Evolutionary conservation across 257 asterid genomes (phyloP).

Genomic region (Solanum pennellii): DNA sequence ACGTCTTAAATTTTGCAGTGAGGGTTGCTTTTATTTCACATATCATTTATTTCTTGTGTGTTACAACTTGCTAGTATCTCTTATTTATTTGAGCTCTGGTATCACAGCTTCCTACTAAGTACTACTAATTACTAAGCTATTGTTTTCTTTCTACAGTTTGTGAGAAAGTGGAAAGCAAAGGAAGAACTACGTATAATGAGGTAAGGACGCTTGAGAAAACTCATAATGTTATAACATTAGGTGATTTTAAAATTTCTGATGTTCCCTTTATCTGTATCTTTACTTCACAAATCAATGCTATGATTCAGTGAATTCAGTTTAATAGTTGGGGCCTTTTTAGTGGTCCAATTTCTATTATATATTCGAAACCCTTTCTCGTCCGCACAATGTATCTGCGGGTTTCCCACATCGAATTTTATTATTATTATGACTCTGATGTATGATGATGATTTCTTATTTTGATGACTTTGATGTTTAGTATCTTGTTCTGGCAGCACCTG

Average conservation of each 20-base stretch:
- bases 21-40: background rate
- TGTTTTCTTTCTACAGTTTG: conserved; percentile 52
- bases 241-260: background rate
- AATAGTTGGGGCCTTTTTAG: background rate
- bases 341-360: background rate
- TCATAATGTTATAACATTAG: background rate
- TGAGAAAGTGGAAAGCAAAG: conserved; percentile 99
- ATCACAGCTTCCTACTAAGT: conserved; percentile 1
- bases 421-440: background rate
- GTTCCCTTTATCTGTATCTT: background rate
- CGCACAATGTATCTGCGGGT: background rate
- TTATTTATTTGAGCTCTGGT: background rate
- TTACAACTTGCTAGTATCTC: background rate
- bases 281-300: background rate
- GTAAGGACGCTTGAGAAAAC: conserved; percentile 27
- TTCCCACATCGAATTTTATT: background rate
- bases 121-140: conserved; percentile 5
- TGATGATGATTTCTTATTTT: background rate
- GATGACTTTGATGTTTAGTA: background rate
- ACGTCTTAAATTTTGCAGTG: background rate
- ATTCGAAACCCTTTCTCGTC: background rate
- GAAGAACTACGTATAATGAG: conserved; percentile 98
- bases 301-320: background rate
- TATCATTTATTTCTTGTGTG: background rate
- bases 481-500: background rate